A percentile compares a stretch with the other conserved stretches of the same genome.
These are phyloP conservation scores for Udeniomyces megalosporus DNA, from an alignment of 768 basidiomycete genomes.

Conservation along the genomic window DNA sequence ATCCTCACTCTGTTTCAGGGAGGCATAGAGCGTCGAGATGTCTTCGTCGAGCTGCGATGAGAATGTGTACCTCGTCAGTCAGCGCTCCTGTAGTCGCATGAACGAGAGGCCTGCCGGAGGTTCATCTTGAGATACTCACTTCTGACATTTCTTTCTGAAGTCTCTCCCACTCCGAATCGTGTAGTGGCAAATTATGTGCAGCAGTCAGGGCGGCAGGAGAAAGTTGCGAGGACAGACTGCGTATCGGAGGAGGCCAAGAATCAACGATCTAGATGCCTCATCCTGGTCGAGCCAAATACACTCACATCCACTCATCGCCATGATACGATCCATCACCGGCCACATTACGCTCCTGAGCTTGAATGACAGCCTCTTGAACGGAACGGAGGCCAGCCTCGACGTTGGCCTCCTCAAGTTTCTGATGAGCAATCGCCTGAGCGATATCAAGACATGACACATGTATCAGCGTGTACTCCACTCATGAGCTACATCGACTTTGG, in stretches of 20 bases:
- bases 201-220: slow-evolving; percentile 11
- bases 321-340: background rate
- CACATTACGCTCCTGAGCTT: background rate
- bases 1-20: background rate
- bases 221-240: background rate
- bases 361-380: background rate
- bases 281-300: background rate
- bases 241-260: background rate
- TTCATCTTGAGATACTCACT: background rate
- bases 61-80: background rate
- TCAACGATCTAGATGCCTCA: background rate
- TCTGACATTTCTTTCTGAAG: background rate
- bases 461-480: no score
- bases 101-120: background rate
- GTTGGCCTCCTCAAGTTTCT: slow-evolving; percentile 5
- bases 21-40: background rate
- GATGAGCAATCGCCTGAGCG: background rate
- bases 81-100: no score
- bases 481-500: no score
- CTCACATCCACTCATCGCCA: slow-evolving; percentile 16
- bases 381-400: background rate
- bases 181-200: slow-evolving; percentile 3
- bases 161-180: slow-evolving; percentile 2
- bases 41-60: background rate
- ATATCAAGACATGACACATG: background rate